Percentiles rank a stretch among this genome's conserved stretches.
Evolutionary conservation across 2,329 filamentous ascomycete genomes (phyloP).

Genomic region (Verticillium tricorpus): DNA sequence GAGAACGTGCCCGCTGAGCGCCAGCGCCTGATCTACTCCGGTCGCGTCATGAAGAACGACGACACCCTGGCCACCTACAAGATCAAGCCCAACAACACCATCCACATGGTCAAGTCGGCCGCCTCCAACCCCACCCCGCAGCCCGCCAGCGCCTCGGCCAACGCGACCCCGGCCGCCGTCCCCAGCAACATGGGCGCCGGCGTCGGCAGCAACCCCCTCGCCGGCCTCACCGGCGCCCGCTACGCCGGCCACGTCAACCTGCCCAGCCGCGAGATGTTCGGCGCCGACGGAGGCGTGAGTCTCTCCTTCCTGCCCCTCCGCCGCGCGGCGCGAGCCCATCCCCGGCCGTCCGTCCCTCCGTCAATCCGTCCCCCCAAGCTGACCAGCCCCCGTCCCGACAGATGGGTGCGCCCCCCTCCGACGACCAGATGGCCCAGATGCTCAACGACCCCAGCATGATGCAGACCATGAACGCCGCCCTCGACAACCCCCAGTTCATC

Average conservation of each 20-base stretch:
- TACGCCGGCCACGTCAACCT: constrained; percentile 91
- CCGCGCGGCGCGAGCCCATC: background rate
- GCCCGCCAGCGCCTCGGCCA: constrained; percentile 33
- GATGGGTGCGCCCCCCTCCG: constrained; percentile 85
- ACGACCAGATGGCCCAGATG: constrained; percentile 78
- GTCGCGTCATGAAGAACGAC: constrained; percentile 91
- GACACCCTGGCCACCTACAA: constrained; percentile 84
- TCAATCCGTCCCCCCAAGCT: constrained; percentile 9
- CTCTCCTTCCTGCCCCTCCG: background rate
- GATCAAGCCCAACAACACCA: constrained; percentile 92
- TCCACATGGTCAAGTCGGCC: constrained; percentile 95
- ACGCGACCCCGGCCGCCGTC: constrained; percentile 53
- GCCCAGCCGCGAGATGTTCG: constrained; percentile 83
- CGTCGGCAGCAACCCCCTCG: constrained; percentile 82
- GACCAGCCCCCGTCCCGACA: constrained; percentile 31
- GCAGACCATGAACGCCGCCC: constrained; percentile 86
- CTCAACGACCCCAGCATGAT: constrained; percentile 84
- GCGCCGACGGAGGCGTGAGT: constrained; percentile 89
- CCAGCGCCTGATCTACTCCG: constrained; percentile 95
- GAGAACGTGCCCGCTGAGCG: constrained; percentile 84
- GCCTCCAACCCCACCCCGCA: constrained; percentile 67
- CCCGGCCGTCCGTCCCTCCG: background rate
- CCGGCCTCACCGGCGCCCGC: constrained; percentile 84
- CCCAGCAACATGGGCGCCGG: constrained; percentile 77
- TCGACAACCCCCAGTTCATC: constrained; percentile 91